phyloP scores from a whole-genome alignment of 352 stramenopile species.

The Pythium myriotylum region DNA sequence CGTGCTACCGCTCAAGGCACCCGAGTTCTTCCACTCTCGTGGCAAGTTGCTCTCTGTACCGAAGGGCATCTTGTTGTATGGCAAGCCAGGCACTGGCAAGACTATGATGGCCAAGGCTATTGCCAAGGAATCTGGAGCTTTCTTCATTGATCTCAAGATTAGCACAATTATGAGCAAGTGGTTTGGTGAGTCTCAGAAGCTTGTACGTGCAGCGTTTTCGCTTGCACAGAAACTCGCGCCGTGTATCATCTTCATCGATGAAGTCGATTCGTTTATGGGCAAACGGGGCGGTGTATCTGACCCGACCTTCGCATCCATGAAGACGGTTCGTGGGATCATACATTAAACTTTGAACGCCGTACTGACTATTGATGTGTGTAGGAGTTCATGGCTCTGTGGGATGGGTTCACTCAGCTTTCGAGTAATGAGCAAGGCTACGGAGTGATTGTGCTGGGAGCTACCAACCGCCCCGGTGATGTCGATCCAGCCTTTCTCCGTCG shows the following conservation, averaged over 20 bases:
- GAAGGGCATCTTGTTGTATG: slow-evolving; percentile 86
- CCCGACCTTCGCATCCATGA: slow-evolving; percentile 88
- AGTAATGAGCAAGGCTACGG: slow-evolving; percentile 74
- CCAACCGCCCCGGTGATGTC: slow-evolving; percentile 92
- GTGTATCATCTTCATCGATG: slow-evolving; percentile 99
- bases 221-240: slow-evolving; percentile 95
- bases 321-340: slow-evolving; percentile 52
- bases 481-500: slow-evolving; percentile 95
- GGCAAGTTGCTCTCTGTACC: slow-evolving; percentile 87
- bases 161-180: slow-evolving; percentile 92
- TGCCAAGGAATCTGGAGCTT: slow-evolving; percentile 92
- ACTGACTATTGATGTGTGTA: slow-evolving; percentile 21
- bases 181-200: slow-evolving; percentile 93
- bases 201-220: slow-evolving; percentile 92
- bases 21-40: slow-evolving; percentile 91
- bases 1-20: slow-evolving; percentile 91
- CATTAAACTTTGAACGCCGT: not conserved
- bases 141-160: slow-evolving; percentile 91
- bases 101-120: slow-evolving; percentile 95
- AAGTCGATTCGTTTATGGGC: slow-evolving; percentile 94
- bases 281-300: slow-evolving; percentile 77
- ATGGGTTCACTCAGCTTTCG: slow-evolving; percentile 92
- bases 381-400: slow-evolving; percentile 98
- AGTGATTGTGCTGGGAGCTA: slow-evolving; percentile 97
- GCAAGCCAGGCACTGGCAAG: slow-evolving; percentile 87